Evolutionary conservation across 805 yeast genomes (phyloP).

Genomic region (Candida chauliodis): DNA sequence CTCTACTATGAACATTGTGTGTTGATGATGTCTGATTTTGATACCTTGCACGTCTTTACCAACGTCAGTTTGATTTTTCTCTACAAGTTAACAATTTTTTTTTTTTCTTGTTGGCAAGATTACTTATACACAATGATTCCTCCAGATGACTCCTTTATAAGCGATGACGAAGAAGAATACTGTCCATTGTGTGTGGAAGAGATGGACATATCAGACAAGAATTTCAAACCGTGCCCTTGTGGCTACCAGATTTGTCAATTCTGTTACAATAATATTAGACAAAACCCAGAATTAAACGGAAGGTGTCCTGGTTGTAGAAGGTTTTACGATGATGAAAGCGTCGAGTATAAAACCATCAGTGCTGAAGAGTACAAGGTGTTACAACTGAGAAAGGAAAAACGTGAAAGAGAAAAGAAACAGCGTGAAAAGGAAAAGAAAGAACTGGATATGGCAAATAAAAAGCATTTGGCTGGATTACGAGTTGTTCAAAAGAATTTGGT

Average conservation of each 20-base stretch:
- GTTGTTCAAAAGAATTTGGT: conserved; percentile 98
- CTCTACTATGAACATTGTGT: conserved; percentile 49
- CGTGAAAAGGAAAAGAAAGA: conserved; percentile 90
- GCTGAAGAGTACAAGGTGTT: conserved; percentile 85
- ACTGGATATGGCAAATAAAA: conserved; percentile 77
- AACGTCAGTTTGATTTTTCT: background rate
- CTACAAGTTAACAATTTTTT: background rate
- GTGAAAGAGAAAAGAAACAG: conserved; percentile 78
- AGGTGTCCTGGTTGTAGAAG: conserved; percentile 98
- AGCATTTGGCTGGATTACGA: conserved; percentile 92
- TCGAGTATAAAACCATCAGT: conserved; percentile 78
- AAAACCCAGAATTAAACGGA: conserved; percentile 92
- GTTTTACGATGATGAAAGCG: conserved; percentile 86
- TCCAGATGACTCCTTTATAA: conserved; percentile 53
- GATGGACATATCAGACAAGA: conserved; percentile 93
- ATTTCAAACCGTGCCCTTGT: conserved; percentile 99
- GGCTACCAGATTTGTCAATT: conserved; percentile 98
- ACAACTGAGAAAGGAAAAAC: conserved; percentile 74
- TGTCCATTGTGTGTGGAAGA: conserved; percentile 98
- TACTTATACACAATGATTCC: conserved; percentile 21
- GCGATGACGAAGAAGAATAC: conserved; percentile 78
- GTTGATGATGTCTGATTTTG: conserved; percentile 1
- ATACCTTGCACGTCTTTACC: conserved; percentile 3
- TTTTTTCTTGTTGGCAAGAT: conserved; percentile 6
- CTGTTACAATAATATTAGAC: conserved; percentile 94